A percentile compares a stretch with the other conserved stretches of the same genome.
These are phyloP conservation scores for Thraustochytrium sp. DNA, from an alignment of 352 stramenopile species.

Conservation along the genomic window DNA sequence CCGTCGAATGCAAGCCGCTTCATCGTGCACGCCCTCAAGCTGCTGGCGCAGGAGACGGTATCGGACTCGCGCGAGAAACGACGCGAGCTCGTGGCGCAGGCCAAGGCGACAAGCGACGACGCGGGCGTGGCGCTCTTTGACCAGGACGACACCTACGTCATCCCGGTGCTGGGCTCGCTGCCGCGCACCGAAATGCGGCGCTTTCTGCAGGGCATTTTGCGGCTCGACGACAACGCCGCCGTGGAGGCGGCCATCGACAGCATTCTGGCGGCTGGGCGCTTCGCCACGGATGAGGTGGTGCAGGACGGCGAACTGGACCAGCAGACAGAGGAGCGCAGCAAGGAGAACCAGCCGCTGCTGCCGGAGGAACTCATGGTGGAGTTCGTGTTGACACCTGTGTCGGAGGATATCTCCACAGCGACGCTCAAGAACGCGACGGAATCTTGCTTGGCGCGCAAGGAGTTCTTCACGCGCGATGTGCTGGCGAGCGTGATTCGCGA, in stretches of 20 bases:
- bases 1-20: background rate
- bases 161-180: constrained; percentile 24
- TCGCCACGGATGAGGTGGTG: background rate
- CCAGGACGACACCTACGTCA: constrained; percentile 19
- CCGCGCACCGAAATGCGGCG: constrained; percentile 2
- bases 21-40: constrained; percentile 7
- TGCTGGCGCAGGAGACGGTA: background rate
- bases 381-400: constrained; percentile 29
- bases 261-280: constrained; percentile 21
- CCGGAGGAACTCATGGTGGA: constrained; percentile 16
- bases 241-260: constrained; percentile 30
- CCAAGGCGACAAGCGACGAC: background rate
- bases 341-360: constrained; percentile 9
- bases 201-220: constrained; percentile 14
- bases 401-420: background rate
- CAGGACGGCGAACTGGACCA: background rate
- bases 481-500: background rate
- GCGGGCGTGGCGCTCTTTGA: background rate
- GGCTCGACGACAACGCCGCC: background rate
- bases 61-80: constrained; percentile 29
- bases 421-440: constrained; percentile 6
- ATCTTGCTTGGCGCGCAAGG: background rate
- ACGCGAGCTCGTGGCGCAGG: background rate
- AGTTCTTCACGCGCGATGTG: constrained; percentile 27
- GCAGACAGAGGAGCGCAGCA: background rate